Evolutionary conservation across 2,329 filamentous ascomycete species (phyloP).

Genomic region (Neofusicoccum laricinum): DNA sequence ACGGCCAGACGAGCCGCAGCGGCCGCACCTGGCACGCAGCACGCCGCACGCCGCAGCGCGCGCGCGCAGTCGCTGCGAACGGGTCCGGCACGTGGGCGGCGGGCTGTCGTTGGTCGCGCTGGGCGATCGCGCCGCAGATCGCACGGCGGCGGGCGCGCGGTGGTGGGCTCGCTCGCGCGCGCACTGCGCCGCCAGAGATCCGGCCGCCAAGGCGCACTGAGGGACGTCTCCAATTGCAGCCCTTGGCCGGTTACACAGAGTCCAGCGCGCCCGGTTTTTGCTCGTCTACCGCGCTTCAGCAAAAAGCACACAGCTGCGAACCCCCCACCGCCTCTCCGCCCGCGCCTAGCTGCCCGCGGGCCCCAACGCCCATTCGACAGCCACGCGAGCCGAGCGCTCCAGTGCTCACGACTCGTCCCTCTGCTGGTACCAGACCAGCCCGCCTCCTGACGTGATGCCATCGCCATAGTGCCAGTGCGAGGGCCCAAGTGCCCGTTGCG

Average conservation of each 20-base stretch:
- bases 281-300: conserved; percentile 8
- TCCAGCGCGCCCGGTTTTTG: conserved; percentile 6
- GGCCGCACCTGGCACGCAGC: background rate
- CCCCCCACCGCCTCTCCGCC: background rate
- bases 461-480: background rate
- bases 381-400: background rate
- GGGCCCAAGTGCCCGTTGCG: no score
- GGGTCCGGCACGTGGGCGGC: background rate
- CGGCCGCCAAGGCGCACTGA: background rate
- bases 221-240: conserved; percentile 10
- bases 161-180: background rate
- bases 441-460: conserved; percentile 1
- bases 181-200: conserved; percentile 9
- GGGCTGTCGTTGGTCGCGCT: background rate
- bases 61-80: background rate
- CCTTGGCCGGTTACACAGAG: background rate
- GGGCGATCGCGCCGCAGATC: conserved; percentile 9
- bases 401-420: background rate
- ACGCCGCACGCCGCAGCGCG: background rate
- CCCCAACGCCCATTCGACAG: no score
- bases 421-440: background rate
- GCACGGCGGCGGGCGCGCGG: background rate
- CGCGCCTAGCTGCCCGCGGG: no score
- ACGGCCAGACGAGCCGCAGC: background rate
- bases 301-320: conserved; percentile 1